phyloP scores from a whole-genome alignment of 306 rosid genomes.

The Prunus mume region DNA sequence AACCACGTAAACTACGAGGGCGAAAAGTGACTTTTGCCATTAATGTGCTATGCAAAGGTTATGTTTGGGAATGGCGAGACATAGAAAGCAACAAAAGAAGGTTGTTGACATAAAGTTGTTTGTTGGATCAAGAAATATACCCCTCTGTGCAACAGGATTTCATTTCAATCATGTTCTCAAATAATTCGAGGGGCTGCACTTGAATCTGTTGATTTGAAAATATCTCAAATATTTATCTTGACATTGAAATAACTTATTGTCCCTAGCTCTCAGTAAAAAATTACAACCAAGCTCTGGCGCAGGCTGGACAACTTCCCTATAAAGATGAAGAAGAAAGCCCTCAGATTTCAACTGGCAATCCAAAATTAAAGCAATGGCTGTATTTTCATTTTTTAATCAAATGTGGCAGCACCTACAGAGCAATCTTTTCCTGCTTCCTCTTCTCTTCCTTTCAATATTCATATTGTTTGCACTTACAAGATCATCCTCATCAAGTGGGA shows the following conservation, averaged over 20 bases:
- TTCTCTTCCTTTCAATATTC: neutral
- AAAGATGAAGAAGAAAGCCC: too few species aligned
- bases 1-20: too few species aligned
- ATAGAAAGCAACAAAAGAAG: constrained; percentile 54
- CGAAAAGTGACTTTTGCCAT: too few species aligned
- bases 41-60: too few species aligned
- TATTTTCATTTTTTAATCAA: neutral
- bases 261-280: too few species aligned
- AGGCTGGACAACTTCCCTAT: too few species aligned
- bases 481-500: neutral
- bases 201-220: too few species aligned
- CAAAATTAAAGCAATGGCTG: constrained; percentile 8
- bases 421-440: neutral
- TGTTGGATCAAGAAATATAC: constrained; percentile 64
- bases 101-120: constrained; percentile 81
- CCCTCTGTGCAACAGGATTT: too few species aligned
- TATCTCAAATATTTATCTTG: too few species aligned
- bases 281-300: too few species aligned
- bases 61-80: constrained; percentile 89
- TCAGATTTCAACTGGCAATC: neutral
- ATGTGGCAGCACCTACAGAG: neutral
- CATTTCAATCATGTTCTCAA: too few species aligned
- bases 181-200: neutral
- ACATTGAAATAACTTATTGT: too few species aligned
- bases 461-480: neutral